phyloP scores from a whole-genome alignment of 768 basidiomycete species.

The Lentinula lateritia region DNA sequence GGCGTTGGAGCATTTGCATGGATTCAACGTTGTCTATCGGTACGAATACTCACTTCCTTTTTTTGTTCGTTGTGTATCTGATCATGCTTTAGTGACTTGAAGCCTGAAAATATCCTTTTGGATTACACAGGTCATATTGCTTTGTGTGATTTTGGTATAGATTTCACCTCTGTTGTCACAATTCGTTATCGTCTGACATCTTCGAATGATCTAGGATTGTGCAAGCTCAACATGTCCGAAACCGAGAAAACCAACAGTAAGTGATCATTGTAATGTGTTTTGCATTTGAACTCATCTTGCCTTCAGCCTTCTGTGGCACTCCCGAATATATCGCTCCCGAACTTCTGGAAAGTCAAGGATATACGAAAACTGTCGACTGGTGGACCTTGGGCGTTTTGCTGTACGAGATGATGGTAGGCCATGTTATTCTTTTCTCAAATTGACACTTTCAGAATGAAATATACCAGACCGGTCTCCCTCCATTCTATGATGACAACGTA shows the following conservation, averaged over 20 bases:
- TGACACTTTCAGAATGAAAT: constrained; percentile 1
- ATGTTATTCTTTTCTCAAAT: constrained; percentile 1
- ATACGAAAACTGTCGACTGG: constrained; percentile 99
- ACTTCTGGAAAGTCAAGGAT: constrained; percentile 91
- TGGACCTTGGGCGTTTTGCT: constrained; percentile 96
- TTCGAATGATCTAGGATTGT: constrained; percentile 48
- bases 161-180: too few species aligned
- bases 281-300: constrained; percentile 9
- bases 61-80: background rate
- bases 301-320: constrained; percentile 90
- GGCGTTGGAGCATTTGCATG: constrained; percentile 92
- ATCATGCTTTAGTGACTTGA: constrained; percentile 63
- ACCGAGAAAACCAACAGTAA: constrained; percentile 95
- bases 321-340: constrained; percentile 99
- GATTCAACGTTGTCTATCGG: constrained; percentile 99
- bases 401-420: constrained; percentile 87
- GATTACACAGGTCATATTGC: constrained; percentile 99
- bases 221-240: constrained; percentile 96
- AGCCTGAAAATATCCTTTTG: constrained; percentile 96
- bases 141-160: constrained; percentile 86
- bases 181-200: background rate
- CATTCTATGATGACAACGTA: constrained; percentile 98
- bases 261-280: constrained; percentile 17
- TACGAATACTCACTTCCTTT: constrained; percentile 24
- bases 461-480: constrained; percentile 84